Evolutionary conservation across 345 rosid genomes (phyloP), one percentile per base, ranked within the genome.

Genomic region (Salix suchowensis): DNA sequence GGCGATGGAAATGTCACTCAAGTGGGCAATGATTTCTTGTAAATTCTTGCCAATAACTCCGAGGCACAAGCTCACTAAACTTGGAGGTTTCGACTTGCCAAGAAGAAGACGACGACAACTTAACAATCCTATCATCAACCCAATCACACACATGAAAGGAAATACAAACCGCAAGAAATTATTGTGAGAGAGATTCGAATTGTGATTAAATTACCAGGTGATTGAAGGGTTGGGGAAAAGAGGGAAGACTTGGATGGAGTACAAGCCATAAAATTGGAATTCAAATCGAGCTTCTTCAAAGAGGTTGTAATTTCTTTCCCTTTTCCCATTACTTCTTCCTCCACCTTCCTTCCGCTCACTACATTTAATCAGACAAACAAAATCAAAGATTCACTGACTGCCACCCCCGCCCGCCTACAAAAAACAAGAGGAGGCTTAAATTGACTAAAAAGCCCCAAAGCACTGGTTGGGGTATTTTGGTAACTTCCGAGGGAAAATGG

Each of bases 21-120:
- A 82, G 68, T 92, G 90, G 15, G 77, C 84, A 36, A 85, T 73
- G 30, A 95, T 84, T 30, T 91, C 98, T 79, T 95, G 97, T 80
- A 95, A 86, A 87, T 95, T 84, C 82, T 61, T 84, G 28, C 98
- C 97, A 70, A 95, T 78, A 84, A 93, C 90, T 30, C 91, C 97
- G 28, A 95, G 89, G 79, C 97, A 95, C 78, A 93, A 83, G 81
- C 84, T 88, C 9, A 89, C 83, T 69, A 95, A 87, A 71, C 90
- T 88, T 39, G 91, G 93, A 44, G 93, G 89, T 66, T 78, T 86
- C 23, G 55, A 65, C 82, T 73, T 90, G 88, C 74, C 52, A 46
- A 15, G 52, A 14, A 5, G 52, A 14, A 5, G 50, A 13, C 18
- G 75, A 48, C 71, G 0, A 9, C 44, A 72, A n/a, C 16, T 58